phyloP scores from a whole-genome alignment of 148 eudicot genomes.

The Gaultheria prostrata region DNA sequence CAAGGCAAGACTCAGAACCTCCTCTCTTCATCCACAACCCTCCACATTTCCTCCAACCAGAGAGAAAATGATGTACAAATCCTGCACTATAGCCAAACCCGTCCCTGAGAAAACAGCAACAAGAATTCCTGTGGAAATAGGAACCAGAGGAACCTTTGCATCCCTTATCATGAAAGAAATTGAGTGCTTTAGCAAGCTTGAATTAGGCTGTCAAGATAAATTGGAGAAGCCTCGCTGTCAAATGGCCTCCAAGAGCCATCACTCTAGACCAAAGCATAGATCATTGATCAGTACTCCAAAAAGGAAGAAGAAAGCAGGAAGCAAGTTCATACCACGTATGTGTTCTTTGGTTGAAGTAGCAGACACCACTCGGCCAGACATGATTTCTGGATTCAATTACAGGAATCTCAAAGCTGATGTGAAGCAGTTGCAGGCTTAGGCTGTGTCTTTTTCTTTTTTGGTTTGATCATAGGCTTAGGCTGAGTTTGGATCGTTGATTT shows the following conservation, averaged over 20 bases:
- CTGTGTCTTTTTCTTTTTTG: background rate
- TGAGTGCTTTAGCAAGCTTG: constrained; percentile 40
- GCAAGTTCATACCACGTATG: constrained; percentile 49
- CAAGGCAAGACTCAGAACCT: constrained; percentile 13
- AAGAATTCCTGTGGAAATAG: constrained; percentile 44
- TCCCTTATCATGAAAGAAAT: constrained; percentile 60
- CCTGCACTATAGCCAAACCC: constrained; percentile 26
- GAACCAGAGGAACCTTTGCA: constrained; percentile 58
- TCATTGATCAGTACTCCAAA: constrained; percentile 21
- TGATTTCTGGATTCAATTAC: constrained; percentile 29
- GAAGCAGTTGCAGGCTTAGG: constrained; percentile 31
- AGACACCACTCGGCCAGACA: constrained; percentile 28
- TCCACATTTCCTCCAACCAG: constrained; percentile 15
- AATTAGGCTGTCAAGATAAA: constrained; percentile 24
- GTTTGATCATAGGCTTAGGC: constrained; percentile 20
- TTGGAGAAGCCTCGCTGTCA: constrained; percentile 14
- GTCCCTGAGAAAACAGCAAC: constrained; percentile 27
- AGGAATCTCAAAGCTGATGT: constrained; percentile 42
- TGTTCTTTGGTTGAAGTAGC: constrained; percentile 58
- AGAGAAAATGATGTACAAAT: constrained; percentile 16
- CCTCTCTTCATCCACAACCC: constrained; percentile 22
- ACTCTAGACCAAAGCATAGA: constrained; percentile 20
- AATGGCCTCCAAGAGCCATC: constrained; percentile 22
- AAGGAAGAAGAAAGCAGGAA: constrained; percentile 42
- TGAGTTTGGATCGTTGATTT: constrained; percentile 24